A percentile compares a stretch with the other conserved stretches of the same genome.
phyloP scores from a whole-genome alignment of 345 rosid genomes.

The Hibiscus mutabilis region DNA sequence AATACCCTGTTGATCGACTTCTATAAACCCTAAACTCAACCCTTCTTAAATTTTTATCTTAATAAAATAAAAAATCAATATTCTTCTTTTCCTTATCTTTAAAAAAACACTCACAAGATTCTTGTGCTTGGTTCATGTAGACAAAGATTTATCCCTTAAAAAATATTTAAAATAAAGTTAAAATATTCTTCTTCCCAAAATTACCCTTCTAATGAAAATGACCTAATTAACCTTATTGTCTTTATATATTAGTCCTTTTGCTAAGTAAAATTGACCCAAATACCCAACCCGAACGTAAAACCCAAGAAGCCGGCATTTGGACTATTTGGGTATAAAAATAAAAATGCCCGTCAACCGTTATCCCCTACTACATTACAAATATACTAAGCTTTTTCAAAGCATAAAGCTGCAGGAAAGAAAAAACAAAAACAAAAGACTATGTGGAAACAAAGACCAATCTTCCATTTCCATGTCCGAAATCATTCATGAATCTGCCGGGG shows the following conservation, averaged over 20 bases:
- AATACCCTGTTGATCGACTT: neutral
- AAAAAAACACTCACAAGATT: conserved; percentile 18
- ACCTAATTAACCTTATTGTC: conserved; percentile 9
- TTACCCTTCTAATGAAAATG: neutral
- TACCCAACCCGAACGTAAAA: conserved; percentile 18
- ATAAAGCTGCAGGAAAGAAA: neutral
- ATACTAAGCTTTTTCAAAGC: conserved; percentile 3
- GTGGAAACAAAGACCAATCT: conserved; percentile 1
- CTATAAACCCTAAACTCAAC: neutral
- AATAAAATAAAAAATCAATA: neutral
- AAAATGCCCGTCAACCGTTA: conserved; percentile 45
- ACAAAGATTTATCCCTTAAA: neutral
- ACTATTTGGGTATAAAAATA: conserved; percentile 19
- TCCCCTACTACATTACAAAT: neutral
- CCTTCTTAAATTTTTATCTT: neutral
- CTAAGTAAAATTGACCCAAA: conserved; percentile 19
- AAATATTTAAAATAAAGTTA: neutral
- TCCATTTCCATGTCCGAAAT: conserved; percentile 35
- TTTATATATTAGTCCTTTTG: neutral
- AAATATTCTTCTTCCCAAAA: neutral
- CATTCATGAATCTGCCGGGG: conserved; percentile 30
- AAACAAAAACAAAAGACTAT: neutral
- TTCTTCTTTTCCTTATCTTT: neutral
- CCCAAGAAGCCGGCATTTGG: conserved; percentile 45
- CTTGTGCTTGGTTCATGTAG: conserved; percentile 15